phyloP scores from a whole-genome alignment of 2,329 filamentous ascomycete genomes.

The Fusarium sp. region DNA sequence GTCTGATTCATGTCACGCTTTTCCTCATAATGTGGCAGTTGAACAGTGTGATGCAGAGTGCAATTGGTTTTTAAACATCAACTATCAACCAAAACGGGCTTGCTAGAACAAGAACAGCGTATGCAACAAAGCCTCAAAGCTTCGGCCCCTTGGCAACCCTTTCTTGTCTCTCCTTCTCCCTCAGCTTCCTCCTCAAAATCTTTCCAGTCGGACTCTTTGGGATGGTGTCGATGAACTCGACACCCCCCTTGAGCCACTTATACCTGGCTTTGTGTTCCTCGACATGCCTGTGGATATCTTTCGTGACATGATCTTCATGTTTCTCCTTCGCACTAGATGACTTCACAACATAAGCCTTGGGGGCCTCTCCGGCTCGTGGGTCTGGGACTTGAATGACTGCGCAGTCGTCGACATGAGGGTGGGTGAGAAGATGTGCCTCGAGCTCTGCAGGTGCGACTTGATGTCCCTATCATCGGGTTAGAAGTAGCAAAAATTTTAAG shows the following conservation, averaged over 20 bases:
- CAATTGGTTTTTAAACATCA: neutral
- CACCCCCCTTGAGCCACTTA: conserved; percentile 69
- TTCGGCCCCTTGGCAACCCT: neutral
- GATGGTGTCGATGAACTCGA: conserved; percentile 70
- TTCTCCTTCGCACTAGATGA: conserved; percentile 54
- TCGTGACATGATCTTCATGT: conserved; percentile 57
- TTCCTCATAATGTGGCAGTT: neutral
- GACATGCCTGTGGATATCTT: conserved; percentile 66
- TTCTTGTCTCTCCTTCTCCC: conserved; percentile 4
- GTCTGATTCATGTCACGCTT: neutral
- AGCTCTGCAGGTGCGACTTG: conserved; percentile 83
- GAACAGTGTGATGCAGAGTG: neutral
- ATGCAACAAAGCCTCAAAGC: neutral
- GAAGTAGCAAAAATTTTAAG: accelerated
- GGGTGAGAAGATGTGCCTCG: conserved; percentile 75
- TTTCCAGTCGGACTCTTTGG: conserved; percentile 78
- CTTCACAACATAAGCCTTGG: conserved; percentile 68
- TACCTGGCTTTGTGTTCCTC: conserved; percentile 71
- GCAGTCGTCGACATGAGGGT: conserved; percentile 73
- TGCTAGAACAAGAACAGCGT: neutral
- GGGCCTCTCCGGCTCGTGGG: conserved; percentile 66
- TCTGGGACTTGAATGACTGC: conserved; percentile 75
- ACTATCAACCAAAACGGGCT: neutral
- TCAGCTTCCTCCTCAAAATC: conserved; percentile 53
- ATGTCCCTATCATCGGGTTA: conserved; percentile 59